Evolutionary conservation across 2,329 filamentous ascomycete genomes (phyloP).

Genomic region (Cladorrhinum sp.): DNA sequence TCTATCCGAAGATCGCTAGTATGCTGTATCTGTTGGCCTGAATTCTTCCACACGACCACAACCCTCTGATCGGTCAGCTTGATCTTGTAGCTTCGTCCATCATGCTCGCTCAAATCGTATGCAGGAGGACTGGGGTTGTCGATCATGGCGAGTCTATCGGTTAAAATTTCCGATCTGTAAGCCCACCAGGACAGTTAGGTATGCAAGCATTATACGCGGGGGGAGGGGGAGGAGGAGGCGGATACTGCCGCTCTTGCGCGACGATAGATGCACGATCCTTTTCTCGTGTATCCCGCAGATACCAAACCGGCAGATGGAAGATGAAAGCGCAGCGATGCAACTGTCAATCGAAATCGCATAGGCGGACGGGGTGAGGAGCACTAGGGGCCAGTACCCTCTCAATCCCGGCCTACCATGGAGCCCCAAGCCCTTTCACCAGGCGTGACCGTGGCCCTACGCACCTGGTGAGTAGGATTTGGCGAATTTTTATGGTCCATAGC

Average conservation of each 20-base stretch:
- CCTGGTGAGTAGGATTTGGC: conserved; percentile 1
- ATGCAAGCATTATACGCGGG: no score
- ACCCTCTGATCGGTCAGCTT: no score
- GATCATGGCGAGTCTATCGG: no score
- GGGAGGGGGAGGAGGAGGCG: no score
- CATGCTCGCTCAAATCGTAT: no score
- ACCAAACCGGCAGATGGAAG: neutral
- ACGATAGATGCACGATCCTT: neutral
- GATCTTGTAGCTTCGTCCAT: no score
- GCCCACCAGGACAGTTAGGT: no score
- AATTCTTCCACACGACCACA: neutral
- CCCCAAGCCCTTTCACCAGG: conserved; percentile 1
- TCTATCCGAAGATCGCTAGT: neutral
- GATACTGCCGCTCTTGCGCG: no score
- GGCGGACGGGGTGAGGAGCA: neutral
- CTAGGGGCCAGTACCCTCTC: conserved; percentile 1
- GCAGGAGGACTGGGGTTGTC: no score
- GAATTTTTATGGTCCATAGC: neutral
- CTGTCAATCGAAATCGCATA: conserved; percentile 5
- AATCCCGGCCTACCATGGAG: conserved; percentile 1
- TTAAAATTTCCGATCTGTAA: no score
- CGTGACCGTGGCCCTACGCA: neutral
- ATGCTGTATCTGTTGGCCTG: neutral
- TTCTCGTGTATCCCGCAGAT: neutral
- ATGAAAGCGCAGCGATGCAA: conserved; percentile 1